Evolutionary conservation across 1,284 basidiomycete species (phyloP), one percentile per base, ranked within the genome.

Genomic region (Vanrija humicola): DNA sequence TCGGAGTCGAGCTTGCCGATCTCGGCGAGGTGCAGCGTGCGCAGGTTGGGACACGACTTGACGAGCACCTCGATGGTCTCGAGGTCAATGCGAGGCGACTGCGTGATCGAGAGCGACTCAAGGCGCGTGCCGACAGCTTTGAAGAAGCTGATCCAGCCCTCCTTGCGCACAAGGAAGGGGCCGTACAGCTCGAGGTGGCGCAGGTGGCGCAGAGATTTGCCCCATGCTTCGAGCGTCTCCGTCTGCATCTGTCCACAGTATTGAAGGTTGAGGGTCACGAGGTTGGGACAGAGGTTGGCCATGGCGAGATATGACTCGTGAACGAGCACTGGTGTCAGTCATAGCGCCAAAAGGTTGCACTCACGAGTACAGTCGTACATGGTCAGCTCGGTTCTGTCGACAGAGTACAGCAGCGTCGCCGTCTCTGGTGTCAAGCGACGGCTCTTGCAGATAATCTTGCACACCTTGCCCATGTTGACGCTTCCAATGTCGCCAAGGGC

Each of bases 301-400:
- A 96, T 80, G 0, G 86, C 83, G 40, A 80, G 78, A 48, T 91
- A 81, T 6, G 87, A 85, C 3, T 82, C 75, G 1, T 87, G 81
- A 0, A 82, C 76, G 26, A 96, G 81, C 45, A 85, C 89, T 92
- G 62, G 6, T 25, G 44, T 46, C 16, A 54, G n/a, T 44, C 29
- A 48, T 15, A 23, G 7, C 7, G 34, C 7, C 34, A 12, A 5
- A n/a, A 8, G 8, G 21, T 23, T 23, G 21, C 2, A 79, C 87
- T 60, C 72, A 93, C 90, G 86, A 1, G 94, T 96, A 58, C 87
- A 90, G 75, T 98, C 96, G 70, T 92, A 96, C 47, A 98, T 78
- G 0, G 82, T 84, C 38, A 98, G 78, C 6, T 79, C 81, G 2
- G 79, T 81, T 56, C 93, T 87, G 40, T 82, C 76, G 1, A 84